Conservation (phyloP, 192 early-diverging fungal genomes). For the Entomortierella lignicola region DNA sequence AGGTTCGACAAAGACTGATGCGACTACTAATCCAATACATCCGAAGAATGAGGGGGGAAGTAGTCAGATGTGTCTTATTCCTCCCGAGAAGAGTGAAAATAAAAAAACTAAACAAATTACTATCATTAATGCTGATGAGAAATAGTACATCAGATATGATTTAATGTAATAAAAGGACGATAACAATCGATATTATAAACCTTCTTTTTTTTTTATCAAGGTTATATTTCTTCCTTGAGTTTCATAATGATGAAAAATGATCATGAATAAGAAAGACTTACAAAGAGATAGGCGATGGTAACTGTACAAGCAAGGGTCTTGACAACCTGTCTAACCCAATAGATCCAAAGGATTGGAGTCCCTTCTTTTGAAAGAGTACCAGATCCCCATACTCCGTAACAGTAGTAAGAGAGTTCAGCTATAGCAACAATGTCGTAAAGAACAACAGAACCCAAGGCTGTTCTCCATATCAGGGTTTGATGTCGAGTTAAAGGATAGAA, state of each 20-base stretch:
- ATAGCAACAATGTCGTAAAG: constrained; percentile 45
- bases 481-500: constrained; percentile 52
- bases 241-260: not conserved
- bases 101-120: too few species aligned
- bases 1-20: constrained; percentile 9
- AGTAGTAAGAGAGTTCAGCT: constrained; percentile 42
- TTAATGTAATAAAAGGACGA: not conserved
- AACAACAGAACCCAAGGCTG: constrained; percentile 39
- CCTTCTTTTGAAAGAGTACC: not conserved
- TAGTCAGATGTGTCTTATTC: too few species aligned
- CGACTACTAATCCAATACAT: too few species aligned
- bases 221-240: too few species aligned
- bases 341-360: constrained; percentile 31
- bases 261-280: constrained; percentile 23
- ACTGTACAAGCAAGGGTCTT: constrained; percentile 38
- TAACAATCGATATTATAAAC: not conserved
- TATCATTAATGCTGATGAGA: too few species aligned
- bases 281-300: constrained; percentile 51
- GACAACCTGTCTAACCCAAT: constrained; percentile 44
- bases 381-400: constrained; percentile 34
- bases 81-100: too few species aligned
- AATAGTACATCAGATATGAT: too few species aligned
- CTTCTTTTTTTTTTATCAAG: too few species aligned
- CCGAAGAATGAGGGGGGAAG: too few species aligned
- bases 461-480: constrained; percentile 48